Evolutionary conservation across 768 basidiomycete genomes (phyloP).

Genomic region (Mycena amicta): DNA sequence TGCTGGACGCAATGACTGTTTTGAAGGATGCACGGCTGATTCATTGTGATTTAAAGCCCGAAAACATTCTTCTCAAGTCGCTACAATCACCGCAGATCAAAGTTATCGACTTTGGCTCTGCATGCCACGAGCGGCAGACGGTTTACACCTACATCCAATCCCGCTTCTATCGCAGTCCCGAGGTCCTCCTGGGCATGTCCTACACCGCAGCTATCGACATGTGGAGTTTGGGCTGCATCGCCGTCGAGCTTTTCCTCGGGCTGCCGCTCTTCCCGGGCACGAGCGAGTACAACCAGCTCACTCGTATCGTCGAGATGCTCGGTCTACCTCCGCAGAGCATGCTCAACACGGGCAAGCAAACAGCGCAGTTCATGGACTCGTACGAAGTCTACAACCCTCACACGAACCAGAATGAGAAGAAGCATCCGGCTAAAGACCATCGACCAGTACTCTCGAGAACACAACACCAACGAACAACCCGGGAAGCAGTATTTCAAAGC

Average conservation of each 20-base stretch:
- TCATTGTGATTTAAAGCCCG: constrained; percentile 98
- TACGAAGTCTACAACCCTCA: constrained; percentile 65
- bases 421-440: constrained; percentile 86
- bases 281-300: constrained; percentile 98
- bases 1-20: constrained; percentile 89
- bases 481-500: constrained; percentile 99
- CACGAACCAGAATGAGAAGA: constrained; percentile 74
- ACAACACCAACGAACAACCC: constrained; percentile 94
- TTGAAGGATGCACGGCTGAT: constrained; percentile 95
- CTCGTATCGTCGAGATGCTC: constrained; percentile 96
- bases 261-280: constrained; percentile 97
- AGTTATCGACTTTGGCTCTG: constrained; percentile 98
- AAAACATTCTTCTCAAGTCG: constrained; percentile 98
- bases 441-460: constrained; percentile 95
- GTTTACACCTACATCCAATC: constrained; percentile 99
- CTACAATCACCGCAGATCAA: constrained; percentile 98
- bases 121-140: constrained; percentile 98
- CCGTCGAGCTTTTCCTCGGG: constrained; percentile 96
- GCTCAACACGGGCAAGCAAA: constrained; percentile 96
- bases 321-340: constrained; percentile 91
- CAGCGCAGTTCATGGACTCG: constrained; percentile 88
- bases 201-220: constrained; percentile 97
- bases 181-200: constrained; percentile 92
- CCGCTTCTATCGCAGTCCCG: constrained; percentile 96
- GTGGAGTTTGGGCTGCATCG: constrained; percentile 99